phyloP scores from a whole-genome alignment of 176 grass and related monocot genomes.

The Bothriochloa decipiens region DNA sequence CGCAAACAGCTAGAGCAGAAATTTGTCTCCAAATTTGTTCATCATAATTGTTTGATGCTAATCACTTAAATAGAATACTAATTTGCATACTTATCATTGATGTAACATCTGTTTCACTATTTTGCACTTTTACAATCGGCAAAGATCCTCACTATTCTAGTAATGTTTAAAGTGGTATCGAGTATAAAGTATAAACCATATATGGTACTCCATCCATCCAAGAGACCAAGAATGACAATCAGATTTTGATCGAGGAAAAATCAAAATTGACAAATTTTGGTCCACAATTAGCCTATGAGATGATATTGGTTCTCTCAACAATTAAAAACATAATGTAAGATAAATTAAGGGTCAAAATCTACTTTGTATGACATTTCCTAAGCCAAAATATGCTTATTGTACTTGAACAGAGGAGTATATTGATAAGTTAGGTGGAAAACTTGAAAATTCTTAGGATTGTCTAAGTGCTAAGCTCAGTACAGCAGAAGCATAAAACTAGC shows the following conservation, averaged over 20 bases:
- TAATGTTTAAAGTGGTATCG: background rate
- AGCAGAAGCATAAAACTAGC: constrained; percentile 37
- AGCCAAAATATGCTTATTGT: background rate
- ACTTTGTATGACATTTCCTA: background rate
- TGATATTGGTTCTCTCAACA: background rate
- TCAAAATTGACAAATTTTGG: background rate
- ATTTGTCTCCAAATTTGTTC: background rate
- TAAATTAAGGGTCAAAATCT: background rate
- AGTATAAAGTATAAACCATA: constrained; percentile 20
- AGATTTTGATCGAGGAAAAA: background rate
- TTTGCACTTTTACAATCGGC: constrained; percentile 9
- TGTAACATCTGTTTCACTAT: background rate
- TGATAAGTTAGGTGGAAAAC: constrained; percentile 20
- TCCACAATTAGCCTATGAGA: background rate
- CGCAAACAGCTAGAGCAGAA: constrained; percentile 8
- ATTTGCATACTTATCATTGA: background rate
- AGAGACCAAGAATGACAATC: background rate
- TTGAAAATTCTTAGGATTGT: constrained; percentile 11
- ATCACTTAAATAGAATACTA: constrained; percentile 11
- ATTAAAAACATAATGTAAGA: background rate
- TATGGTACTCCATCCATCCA: background rate
- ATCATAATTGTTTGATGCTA: background rate
- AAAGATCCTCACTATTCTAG: background rate
- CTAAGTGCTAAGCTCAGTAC: background rate
- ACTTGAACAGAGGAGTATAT: background rate